A percentile compares a stretch with the other conserved stretches of the same genome.
These are phyloP conservation scores for Podaxis pistillaris DNA, from an alignment of 768 basidiomycete genomes.

Conservation along the genomic window DNA sequence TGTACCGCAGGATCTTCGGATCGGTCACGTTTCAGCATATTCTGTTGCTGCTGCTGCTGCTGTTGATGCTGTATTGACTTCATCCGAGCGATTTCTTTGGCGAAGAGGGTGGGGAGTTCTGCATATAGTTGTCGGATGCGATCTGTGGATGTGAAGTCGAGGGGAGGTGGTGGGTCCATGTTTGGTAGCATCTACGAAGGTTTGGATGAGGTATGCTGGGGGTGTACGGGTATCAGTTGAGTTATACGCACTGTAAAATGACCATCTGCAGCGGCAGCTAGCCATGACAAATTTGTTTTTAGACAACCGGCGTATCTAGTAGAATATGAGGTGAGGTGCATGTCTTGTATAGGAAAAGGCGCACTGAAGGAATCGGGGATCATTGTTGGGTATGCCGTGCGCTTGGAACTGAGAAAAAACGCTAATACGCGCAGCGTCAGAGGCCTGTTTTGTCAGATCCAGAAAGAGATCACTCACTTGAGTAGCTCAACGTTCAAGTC, in stretches of 20 bases:
- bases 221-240: conserved; percentile 1
- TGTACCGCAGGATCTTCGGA: conserved; percentile 43
- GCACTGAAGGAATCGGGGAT: conserved; percentile 18
- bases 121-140: conserved; percentile 65
- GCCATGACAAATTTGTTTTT: conserved; percentile 70
- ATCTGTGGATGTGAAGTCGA: conserved; percentile 54
- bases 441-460: background rate
- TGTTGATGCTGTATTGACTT: conserved; percentile 12
- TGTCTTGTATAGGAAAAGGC: conserved; percentile 1
- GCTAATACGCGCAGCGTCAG: background rate
- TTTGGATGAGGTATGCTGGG: conserved; percentile 11
- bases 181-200: conserved; percentile 6
- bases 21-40: conserved; percentile 58
- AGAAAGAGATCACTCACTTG: conserved; percentile 41
- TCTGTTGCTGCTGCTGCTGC: conserved; percentile 26
- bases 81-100: conserved; percentile 53
- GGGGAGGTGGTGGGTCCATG: conserved; percentile 49
- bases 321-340: conserved; percentile 8
- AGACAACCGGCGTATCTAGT: conserved; percentile 58
- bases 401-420: conserved; percentile 15
- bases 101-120: conserved; percentile 59
- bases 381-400: conserved; percentile 13
- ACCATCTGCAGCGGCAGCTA: conserved; percentile 65
- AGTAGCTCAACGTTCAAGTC: conserved; percentile 70
- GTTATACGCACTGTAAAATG: conserved; percentile 42